Percentiles rank a stretch among this genome's conserved stretches.
These are phyloP conservation scores for Ogataea populi-albae DNA, from an alignment of 805 yeast genomes.

Conservation along the genomic window DNA sequence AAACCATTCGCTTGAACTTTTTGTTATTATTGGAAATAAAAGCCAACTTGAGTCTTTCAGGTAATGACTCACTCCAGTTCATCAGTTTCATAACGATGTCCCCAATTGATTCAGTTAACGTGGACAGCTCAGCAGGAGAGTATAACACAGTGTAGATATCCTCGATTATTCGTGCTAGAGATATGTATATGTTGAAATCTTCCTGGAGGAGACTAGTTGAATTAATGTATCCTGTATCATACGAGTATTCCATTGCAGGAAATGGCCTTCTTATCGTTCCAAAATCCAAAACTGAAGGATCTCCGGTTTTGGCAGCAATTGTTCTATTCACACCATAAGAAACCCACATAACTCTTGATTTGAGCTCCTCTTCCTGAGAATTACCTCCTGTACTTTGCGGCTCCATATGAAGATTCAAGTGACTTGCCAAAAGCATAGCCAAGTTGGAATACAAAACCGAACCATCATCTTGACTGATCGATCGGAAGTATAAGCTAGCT, in stretches of 20 bases:
- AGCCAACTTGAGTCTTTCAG: conserved; percentile 17
- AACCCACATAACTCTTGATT: conserved; percentile 26
- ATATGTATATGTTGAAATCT: conserved; percentile 23
- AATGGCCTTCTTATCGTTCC: conserved; percentile 18
- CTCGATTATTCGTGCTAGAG: conserved; percentile 21
- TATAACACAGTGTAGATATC: conserved; percentile 25
- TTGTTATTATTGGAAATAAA: conserved; percentile 7
- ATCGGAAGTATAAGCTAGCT: conserved; percentile 24
- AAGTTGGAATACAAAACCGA: conserved; percentile 26
- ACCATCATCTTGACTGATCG: conserved; percentile 24
- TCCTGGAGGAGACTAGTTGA: conserved; percentile 1
- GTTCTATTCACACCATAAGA: conserved; percentile 25
- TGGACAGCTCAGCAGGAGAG: conserved; percentile 10
- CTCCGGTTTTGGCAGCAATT: conserved; percentile 28
- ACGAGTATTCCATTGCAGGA: conserved; percentile 16
- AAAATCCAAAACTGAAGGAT: conserved; percentile 16
- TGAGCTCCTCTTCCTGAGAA: conserved; percentile 17
- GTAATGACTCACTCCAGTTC: conserved; percentile 24
- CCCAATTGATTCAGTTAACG: conserved; percentile 17
- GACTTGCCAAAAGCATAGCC: conserved; percentile 26
- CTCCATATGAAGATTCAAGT: conserved; percentile 17
- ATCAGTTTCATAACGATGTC: conserved; percentile 23
- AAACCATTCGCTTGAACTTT: conserved; percentile 21
- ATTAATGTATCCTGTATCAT: conserved; percentile 3
- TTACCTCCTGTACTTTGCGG: conserved; percentile 2